Evolutionary conservation across 139 green algal genomes (phyloP).

Genomic region (Tetradesmus obliquus): DNA sequence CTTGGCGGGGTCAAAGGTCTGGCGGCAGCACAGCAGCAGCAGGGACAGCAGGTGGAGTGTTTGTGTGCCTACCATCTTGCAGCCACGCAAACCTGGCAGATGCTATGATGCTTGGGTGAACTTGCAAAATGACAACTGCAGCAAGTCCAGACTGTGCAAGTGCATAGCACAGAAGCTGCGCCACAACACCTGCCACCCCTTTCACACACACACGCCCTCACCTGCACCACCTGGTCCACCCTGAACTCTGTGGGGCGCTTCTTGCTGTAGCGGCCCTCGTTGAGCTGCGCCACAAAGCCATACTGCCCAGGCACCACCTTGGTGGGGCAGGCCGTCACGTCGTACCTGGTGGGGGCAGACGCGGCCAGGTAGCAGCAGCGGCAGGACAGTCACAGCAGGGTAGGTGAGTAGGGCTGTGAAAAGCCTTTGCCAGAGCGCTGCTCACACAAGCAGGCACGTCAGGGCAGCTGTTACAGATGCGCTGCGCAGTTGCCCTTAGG

Average conservation of each 20-base stretch:
- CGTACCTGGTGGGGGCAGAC: slow-evolving; percentile 82
- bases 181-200: not conserved
- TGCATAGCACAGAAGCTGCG: too few relatives aligned
- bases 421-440: not conserved
- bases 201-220: not conserved
- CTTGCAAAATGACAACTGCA: too few relatives aligned
- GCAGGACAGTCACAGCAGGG: not conserved
- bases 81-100: too few relatives aligned
- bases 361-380: not conserved
- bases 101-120: not conserved
- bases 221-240: slow-evolving; percentile 84
- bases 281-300: slow-evolving; percentile 94
- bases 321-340: slow-evolving; percentile 91
- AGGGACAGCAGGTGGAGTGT: slow-evolving; percentile 51
- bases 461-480: not conserved
- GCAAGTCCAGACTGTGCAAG: too few relatives aligned
- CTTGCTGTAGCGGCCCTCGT: slow-evolving; percentile 95
- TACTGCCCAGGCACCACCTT: slow-evolving; percentile 85
- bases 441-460: not conserved
- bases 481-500: not conserved
- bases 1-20: slow-evolving; percentile 93
- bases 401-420: not conserved
- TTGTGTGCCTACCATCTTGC: too few relatives aligned
- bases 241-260: slow-evolving; percentile 98
- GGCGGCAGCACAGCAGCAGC: slow-evolving; percentile 45